These are phyloP conservation scores for Begonia masoniana DNA, from an alignment of 306 rosid genomes.

Conservation along the genomic window DNA sequence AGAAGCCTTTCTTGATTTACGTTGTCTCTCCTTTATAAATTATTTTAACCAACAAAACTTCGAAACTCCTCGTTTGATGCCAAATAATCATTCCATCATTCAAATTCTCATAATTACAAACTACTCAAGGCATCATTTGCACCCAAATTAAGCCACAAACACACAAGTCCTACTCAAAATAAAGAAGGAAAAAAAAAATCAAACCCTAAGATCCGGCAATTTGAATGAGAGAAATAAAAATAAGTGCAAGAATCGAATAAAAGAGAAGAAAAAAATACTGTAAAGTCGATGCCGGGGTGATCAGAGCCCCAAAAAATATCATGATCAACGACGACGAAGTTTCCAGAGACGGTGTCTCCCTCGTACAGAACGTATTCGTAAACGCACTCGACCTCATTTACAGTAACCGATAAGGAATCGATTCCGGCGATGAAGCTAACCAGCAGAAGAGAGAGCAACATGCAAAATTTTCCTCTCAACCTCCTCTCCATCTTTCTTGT, in stretches of 20 bases:
- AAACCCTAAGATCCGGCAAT: too few relatives aligned
- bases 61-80: too few relatives aligned
- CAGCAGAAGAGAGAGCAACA: slow-evolving; percentile 31
- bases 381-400: slow-evolving; percentile 75
- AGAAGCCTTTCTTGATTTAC: too few relatives aligned
- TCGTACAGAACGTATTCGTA: slow-evolving; percentile 87
- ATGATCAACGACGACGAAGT: slow-evolving; percentile 89
- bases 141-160: too few relatives aligned
- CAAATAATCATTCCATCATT: too few relatives aligned
- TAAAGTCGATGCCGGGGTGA: slow-evolving; percentile 91
- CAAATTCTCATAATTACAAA: too few relatives aligned
- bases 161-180: too few relatives aligned
- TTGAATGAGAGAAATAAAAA: not conserved
- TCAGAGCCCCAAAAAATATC: slow-evolving; percentile 91
- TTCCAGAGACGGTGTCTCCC: slow-evolving; percentile 72
- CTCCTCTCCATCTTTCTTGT: slow-evolving; percentile 23
- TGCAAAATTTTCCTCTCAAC: slow-evolving; percentile 13
- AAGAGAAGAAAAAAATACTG: slow-evolving; percentile 16
- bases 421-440: slow-evolving; percentile 36
- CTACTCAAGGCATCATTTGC: too few relatives aligned
- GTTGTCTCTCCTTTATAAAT: too few relatives aligned
- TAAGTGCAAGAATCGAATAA: not conserved
- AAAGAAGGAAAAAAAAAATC: too few relatives aligned
- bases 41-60: too few relatives aligned
- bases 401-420: slow-evolving; percentile 68